Conservation (phyloP, 2,329 filamentous ascomycete genomes). For the Claviceps pazoutovae region DNA sequence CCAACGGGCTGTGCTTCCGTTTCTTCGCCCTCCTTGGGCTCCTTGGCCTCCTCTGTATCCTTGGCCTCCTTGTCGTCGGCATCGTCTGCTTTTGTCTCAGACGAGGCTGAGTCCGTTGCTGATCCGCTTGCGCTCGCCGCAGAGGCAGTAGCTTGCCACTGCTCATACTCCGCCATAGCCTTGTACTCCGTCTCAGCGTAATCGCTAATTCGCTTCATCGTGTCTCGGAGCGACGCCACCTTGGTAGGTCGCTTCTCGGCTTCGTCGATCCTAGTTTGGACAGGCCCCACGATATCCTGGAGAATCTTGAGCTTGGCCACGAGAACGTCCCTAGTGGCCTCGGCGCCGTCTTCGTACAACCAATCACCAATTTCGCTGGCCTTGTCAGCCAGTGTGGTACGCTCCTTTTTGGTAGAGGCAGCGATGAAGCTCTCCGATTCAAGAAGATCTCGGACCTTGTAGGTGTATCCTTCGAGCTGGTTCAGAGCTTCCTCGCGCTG, state of each 20-base stretch:
- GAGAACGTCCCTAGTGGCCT: conserved; percentile 62
- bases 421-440: conserved; percentile 61
- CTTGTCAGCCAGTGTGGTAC: conserved; percentile 51
- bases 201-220: conserved; percentile 57
- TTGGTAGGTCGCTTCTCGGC: conserved; percentile 55
- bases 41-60: conserved; percentile 6
- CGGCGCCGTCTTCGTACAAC: conserved; percentile 74
- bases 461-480: conserved; percentile 85
- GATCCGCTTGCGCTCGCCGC: conserved; percentile 25
- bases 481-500: conserved; percentile 79
- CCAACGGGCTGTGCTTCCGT: conserved; percentile 33
- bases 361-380: conserved; percentile 65
- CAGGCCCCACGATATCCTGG: conserved; percentile 62
- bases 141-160: conserved; percentile 37
- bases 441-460: conserved; percentile 71
- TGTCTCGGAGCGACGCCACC: conserved; percentile 51
- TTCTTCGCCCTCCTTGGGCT: conserved; percentile 27
- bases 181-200: conserved; percentile 56
- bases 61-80: conserved; percentile 45
- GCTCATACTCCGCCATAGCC: conserved; percentile 55
- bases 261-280: conserved; percentile 64
- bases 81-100: conserved; percentile 37
- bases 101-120: conserved; percentile 31
- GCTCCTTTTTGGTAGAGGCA: conserved; percentile 55
- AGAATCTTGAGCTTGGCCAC: conserved; percentile 64